These are phyloP conservation scores for Pleurotus cornucopiae DNA, from an alignment of 768 basidiomycete genomes.

Conservation along the genomic window DNA sequence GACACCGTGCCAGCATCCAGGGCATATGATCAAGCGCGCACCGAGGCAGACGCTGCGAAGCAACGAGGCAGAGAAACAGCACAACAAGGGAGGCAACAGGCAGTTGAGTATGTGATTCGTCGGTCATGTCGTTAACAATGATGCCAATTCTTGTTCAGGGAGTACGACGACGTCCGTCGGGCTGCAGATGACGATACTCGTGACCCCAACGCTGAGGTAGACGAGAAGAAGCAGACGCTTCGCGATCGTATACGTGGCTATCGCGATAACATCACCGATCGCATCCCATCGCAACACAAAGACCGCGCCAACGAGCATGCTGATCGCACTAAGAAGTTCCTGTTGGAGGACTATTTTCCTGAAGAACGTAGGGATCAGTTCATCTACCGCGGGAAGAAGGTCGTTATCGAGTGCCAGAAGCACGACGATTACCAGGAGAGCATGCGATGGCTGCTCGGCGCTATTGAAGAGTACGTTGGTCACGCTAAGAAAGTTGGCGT, in stretches of 20 bases:
- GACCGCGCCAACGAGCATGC: slow-evolving; percentile 47
- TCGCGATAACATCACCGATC: slow-evolving; percentile 32
- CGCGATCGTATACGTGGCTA: neutral
- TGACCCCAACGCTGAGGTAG: neutral
- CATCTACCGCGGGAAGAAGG: slow-evolving; percentile 91
- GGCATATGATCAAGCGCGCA: slow-evolving; percentile 9
- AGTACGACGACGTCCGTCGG: neutral
- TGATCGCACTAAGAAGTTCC: slow-evolving; percentile 58
- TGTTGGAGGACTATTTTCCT: slow-evolving; percentile 84
- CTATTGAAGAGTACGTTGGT: slow-evolving; percentile 55
- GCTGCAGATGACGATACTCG: neutral
- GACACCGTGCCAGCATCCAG: slow-evolving; percentile 19
- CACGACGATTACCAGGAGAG: slow-evolving; percentile 86
- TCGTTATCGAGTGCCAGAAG: slow-evolving; percentile 86
- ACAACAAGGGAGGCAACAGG: neutral
- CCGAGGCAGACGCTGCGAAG: neutral
- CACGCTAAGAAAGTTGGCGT: slow-evolving; percentile 34
- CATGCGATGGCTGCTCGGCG: slow-evolving; percentile 63
- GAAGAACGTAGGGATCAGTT: slow-evolving; percentile 87
- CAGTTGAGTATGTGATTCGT: too few species aligned
- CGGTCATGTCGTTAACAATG: too few species aligned
- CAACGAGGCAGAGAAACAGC: neutral
- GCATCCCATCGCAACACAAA: slow-evolving; percentile 66
- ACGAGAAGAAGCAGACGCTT: neutral
- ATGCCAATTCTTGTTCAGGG: too few species aligned